Base-by-base conservation (phyloP, 768 basidiomycete genomes). In the Favolaschia claudopus region DNA sequence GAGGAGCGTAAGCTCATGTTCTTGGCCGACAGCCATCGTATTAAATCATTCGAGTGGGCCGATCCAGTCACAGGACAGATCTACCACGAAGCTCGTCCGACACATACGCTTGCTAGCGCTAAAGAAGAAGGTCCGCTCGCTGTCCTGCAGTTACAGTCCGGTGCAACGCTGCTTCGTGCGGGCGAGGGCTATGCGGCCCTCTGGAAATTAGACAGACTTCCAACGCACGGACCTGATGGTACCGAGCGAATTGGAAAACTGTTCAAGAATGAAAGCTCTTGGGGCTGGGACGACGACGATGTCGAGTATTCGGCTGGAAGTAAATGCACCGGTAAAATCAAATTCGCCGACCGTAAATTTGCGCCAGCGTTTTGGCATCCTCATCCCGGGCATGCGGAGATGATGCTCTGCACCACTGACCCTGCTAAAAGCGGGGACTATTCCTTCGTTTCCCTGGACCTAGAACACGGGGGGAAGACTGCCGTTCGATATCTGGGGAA, bases 11-110 rank as follows among this genome's bases (percentile, higher is more conserved):
- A 73, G 34, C 72, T 81, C 10, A 63, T 80, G 4, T 77, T 76
- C 55, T 68, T 71, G 2, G 78, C 70, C 1, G 79, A 81, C 53
- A 38, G 34, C 10, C 56, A 65, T 15, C 63, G 76, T 14, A 58
- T 80, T 58, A 81, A 80, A 55, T 77, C 78, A 0, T 82, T 73
- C 59, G 58, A 59, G 4, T 79, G 76, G 70, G 68, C 44, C 1
- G 28, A 57, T 2, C 45, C 62, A 0, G 48, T 43, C 13, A 52
- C 32, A 5, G 34, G 52, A 8, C 44, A 59, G 25, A 25, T 34
- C 15, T 37, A 55, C 27, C 37, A 61, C 13, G 29, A 33, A 7
- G 44, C 57, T 2, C 45, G 66, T 3, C 69, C 70, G 2, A 66
- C 69, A 0, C 79, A 81, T 46, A 79, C 77, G 0, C 58, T 81